Percentiles rank a stretch among this genome's conserved stretches.
phyloP scores from a whole-genome alignment of 805 yeast species.

The Spathaspora arborariae region DNA sequence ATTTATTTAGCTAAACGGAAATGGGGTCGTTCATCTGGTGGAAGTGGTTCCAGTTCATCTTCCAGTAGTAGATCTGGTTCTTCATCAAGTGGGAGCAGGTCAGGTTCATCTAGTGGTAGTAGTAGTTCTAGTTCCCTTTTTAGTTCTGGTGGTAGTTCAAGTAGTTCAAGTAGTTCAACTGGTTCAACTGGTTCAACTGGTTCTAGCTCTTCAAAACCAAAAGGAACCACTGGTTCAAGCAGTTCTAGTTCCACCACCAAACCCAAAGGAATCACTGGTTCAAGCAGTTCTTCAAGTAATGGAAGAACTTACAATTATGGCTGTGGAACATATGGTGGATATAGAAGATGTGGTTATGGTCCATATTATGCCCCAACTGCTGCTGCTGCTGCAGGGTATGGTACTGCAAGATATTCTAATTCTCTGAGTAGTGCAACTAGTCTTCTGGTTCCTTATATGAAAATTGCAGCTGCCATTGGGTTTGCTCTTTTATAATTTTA shows the following conservation, averaged over 20 bases:
- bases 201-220: background rate
- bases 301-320: background rate
- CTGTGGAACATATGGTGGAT: background rate
- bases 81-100: too few species aligned
- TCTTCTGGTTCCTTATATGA: background rate
- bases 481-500: background rate
- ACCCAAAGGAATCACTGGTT: background rate
- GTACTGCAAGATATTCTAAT: background rate
- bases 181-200: too few species aligned
- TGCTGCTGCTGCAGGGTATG: conserved; percentile 5
- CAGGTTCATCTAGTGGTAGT: too few species aligned
- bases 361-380: conserved; percentile 3
- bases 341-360: conserved; percentile 2
- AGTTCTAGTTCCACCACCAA: background rate
- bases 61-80: too few species aligned
- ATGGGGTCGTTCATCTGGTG: background rate
- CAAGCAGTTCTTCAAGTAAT: background rate
- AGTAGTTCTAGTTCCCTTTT: too few species aligned
- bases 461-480: background rate
- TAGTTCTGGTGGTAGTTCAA: too few species aligned
- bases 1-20: too few species aligned
- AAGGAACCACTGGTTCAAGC: background rate
- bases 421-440: conserved; percentile 2
- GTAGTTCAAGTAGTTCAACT: too few species aligned
- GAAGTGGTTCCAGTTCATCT: background rate